Evolutionary conservation across 768 basidiomycete genomes (phyloP).

Genomic region (Lactarius sp.): DNA sequence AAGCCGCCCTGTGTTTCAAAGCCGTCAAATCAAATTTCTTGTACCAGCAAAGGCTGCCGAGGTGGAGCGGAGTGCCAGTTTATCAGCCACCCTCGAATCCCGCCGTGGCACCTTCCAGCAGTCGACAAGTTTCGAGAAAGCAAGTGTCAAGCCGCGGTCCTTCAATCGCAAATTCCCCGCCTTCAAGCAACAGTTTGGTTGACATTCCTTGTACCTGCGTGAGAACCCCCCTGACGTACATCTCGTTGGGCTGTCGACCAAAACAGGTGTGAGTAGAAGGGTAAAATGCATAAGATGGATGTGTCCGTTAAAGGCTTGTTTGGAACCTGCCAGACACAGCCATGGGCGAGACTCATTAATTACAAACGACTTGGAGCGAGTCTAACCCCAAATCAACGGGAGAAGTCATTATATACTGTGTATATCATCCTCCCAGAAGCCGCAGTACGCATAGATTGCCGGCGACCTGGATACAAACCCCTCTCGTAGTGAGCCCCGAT

Average conservation of each 20-base stretch:
- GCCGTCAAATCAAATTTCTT: too few species aligned
- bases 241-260: not conserved
- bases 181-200: not conserved
- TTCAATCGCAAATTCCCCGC: not conserved
- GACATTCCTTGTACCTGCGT: not conserved
- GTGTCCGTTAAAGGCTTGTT: not conserved
- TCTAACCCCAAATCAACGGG: not conserved
- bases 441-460: not conserved
- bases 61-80: not conserved
- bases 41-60: too few species aligned
- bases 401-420: not conserved
- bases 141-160: not conserved
- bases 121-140: not conserved
- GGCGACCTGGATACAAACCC: not conserved
- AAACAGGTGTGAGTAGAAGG: not conserved
- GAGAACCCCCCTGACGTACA: not conserved
- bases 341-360: conserved; percentile 3
- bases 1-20: too few species aligned
- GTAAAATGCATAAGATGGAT: not conserved
- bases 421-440: not conserved
- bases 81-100: not conserved
- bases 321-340: conserved; percentile 10
- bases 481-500: not conserved
- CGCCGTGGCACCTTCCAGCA: not conserved
- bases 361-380: conserved; percentile 2